A percentile compares a stretch with the other conserved stretches of the same genome.
Conservation (phyloP, 169 alveolate genomes). For the Plasmodium gonderi region DNA sequence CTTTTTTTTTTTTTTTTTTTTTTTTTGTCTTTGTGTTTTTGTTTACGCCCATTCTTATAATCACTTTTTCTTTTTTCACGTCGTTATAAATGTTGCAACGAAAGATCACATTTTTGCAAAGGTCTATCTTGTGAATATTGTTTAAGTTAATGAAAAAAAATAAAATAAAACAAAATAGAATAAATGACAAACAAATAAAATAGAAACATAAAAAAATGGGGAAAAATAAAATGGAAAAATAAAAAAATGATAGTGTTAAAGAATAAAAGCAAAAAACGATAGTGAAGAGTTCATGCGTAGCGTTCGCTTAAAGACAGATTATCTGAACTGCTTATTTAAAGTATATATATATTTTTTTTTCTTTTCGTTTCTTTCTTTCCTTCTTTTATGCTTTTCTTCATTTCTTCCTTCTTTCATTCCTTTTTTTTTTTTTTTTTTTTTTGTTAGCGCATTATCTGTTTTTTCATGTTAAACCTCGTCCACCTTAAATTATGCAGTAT, state of each 20-base stretch:
- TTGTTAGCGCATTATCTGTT: background rate
- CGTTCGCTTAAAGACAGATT: background rate
- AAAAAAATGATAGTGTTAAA: too few species aligned
- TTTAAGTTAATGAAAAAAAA: background rate
- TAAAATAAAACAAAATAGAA: background rate
- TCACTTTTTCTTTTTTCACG: background rate
- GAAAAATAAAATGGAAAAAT: background rate
- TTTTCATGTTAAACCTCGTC: background rate
- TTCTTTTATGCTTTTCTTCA: background rate
- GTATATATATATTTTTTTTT: background rate
- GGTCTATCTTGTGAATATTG: background rate
- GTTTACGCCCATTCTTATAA: background rate
- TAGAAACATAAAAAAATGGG: background rate
- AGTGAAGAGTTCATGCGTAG: background rate
- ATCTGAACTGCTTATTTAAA: background rate
- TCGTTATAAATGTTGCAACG: background rate
- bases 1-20: background rate
- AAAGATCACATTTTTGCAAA: background rate
- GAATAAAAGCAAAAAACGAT: background rate
- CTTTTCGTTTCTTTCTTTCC: background rate
- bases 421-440: background rate
- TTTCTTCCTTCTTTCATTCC: background rate
- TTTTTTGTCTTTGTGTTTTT: background rate
- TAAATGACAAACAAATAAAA: too few species aligned
- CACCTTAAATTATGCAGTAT: background rate